These are phyloP conservation scores for Boletus coccyginus DNA, from an alignment of 768 basidiomycete genomes.

Conservation along the genomic window DNA sequence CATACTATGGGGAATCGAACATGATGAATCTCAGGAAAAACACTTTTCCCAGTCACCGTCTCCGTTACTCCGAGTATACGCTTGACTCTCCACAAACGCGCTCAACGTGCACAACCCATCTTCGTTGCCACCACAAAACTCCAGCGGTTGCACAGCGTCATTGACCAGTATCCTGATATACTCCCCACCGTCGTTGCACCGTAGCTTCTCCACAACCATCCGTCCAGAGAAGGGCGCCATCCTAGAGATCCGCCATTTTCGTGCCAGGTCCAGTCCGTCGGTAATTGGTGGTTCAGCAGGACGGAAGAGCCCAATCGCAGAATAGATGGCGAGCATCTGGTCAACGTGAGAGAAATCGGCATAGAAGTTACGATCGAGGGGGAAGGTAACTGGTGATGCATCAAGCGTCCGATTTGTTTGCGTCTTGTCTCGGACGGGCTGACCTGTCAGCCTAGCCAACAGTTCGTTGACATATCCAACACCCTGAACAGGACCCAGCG, in stretches of 20 bases:
- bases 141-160: constrained; percentile 62
- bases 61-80: constrained; percentile 64
- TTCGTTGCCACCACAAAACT: constrained; percentile 53
- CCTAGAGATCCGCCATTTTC: constrained; percentile 53
- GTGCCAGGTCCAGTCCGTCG: constrained; percentile 18
- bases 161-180: constrained; percentile 79
- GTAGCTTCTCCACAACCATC: constrained; percentile 71
- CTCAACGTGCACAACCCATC: constrained; percentile 63
- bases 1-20: background rate
- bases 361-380: constrained; percentile 62
- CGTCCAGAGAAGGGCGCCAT: constrained; percentile 75
- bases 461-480: constrained; percentile 89
- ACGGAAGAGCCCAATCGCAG: constrained; percentile 55
- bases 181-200: constrained; percentile 38
- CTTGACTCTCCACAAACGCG: constrained; percentile 68
- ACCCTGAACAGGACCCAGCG: constrained; percentile 73
- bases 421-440: constrained; percentile 64
- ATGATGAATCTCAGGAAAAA: constrained; percentile 30
- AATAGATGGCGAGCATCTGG: constrained; percentile 75
- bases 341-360: constrained; percentile 89
- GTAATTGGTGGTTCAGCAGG: constrained; percentile 26
- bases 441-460: constrained; percentile 70
- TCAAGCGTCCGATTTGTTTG: constrained; percentile 81
- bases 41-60: constrained; percentile 72
- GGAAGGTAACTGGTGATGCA: constrained; percentile 63